phyloP scores from a whole-genome alignment of 495 filamentous ascomycete genomes.

The Talaromyces proteolyticus region DNA sequence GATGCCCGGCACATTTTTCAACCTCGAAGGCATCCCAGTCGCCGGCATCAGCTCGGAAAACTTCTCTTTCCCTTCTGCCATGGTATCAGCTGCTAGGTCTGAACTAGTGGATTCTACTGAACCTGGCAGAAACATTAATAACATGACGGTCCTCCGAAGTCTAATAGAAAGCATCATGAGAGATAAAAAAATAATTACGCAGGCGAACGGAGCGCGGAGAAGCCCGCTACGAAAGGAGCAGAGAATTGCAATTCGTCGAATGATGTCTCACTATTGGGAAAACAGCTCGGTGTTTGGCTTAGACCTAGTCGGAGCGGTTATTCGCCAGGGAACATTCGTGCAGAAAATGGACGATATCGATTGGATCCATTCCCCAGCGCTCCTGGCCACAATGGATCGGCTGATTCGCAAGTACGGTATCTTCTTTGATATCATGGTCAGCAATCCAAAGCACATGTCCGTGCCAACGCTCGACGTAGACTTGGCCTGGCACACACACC shows the following conservation, averaged over 20 bases:
- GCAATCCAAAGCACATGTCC: conserved; percentile 45
- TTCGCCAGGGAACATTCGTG: conserved; percentile 74
- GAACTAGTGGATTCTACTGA: conserved; percentile 27
- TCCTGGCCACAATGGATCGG: conserved; percentile 57
- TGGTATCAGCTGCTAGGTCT: conserved; percentile 39
- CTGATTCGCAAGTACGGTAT: conserved; percentile 63
- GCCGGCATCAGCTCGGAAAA: conserved; percentile 12
- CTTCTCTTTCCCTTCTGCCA: conserved; percentile 54
- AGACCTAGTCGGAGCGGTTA: conserved; percentile 72
- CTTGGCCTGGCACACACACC: conserved; percentile 68
- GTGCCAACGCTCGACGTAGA: conserved; percentile 90
- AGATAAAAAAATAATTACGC: conserved; percentile 4
- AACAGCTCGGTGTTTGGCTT: conserved; percentile 66
- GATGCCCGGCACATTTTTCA: conserved; percentile 62
- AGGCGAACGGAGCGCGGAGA: conserved; percentile 13
- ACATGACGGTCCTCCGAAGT: conserved; percentile 33
- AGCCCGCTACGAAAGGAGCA: conserved; percentile 19
- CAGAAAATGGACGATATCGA: conserved; percentile 77
- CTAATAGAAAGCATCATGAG: conserved; percentile 36
- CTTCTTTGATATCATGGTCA: conserved; percentile 62
- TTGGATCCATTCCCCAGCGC: conserved; percentile 67
- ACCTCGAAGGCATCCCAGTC: conserved; percentile 23
- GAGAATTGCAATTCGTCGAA: conserved; percentile 54
- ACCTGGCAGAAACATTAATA: neutral
- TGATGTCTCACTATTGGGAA: conserved; percentile 78